phyloP scores from a whole-genome alignment of 1,139 yeast genomes.

The Saccharomyces hybrid region DNA sequence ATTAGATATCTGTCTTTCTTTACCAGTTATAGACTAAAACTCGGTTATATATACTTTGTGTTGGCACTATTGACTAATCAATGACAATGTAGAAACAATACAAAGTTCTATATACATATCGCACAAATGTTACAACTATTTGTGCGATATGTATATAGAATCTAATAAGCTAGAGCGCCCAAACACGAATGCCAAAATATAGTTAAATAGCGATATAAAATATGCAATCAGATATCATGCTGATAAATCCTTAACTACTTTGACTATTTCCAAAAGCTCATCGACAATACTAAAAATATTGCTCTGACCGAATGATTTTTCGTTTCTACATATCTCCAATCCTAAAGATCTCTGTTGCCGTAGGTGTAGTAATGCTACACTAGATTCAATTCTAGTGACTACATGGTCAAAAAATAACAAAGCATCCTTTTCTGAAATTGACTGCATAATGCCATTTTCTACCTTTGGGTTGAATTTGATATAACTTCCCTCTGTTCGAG shows the following conservation, averaged over 20 bases:
- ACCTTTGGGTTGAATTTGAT: slow-evolving; percentile 11
- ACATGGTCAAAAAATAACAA: slow-evolving; percentile 28
- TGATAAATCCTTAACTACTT: background rate
- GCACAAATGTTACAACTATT: too few relatives aligned
- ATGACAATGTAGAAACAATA: too few relatives aligned
- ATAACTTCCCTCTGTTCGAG: slow-evolving; percentile 1
- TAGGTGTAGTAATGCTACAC: slow-evolving; percentile 23
- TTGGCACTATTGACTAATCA: too few relatives aligned
- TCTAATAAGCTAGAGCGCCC: background rate
- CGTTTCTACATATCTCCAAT: slow-evolving; percentile 13
- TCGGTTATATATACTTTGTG: too few relatives aligned
- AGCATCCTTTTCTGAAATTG: slow-evolving; percentile 22
- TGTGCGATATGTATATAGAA: background rate
- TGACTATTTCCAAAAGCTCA: slow-evolving; percentile 3
- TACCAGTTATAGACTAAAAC: too few relatives aligned
- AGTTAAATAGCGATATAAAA: too few relatives aligned
- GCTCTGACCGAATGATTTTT: slow-evolving; percentile 10
- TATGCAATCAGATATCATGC: background rate
- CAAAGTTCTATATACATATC: too few relatives aligned
- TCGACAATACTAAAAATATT: slow-evolving; percentile 24
- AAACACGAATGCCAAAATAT: too few relatives aligned
- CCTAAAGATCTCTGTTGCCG: slow-evolving; percentile 24
- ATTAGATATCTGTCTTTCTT: too few relatives aligned
- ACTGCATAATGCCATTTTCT: slow-evolving; percentile 13
- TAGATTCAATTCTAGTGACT: slow-evolving; percentile 28